These are phyloP conservation scores for Taxillus chinensis DNA, from an alignment of 164 flowering plant genomes.

Conservation along the genomic window DNA sequence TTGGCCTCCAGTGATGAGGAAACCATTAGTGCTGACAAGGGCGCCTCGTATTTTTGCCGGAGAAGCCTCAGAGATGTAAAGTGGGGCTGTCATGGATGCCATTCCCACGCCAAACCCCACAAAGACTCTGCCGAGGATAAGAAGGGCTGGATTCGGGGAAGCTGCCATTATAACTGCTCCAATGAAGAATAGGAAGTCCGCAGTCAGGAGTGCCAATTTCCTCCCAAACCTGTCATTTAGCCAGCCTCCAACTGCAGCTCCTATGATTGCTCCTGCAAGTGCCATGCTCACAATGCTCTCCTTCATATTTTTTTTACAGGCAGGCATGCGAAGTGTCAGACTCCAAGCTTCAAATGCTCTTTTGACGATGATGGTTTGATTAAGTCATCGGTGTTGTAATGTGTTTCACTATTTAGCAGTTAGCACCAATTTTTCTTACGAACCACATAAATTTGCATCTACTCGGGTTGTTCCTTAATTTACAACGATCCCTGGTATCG, in stretches of 20 bases:
- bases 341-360: too few species aligned
- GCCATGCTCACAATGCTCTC: constrained; percentile 69
- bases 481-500: too few species aligned
- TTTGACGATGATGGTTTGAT: too few species aligned
- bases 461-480: too few species aligned
- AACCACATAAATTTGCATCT: too few species aligned
- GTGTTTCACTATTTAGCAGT: too few species aligned
- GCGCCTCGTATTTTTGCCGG: constrained; percentile 56
- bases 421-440: too few species aligned
- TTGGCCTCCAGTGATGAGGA: constrained; percentile 77
- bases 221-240: constrained; percentile 40
- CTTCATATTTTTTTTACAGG: constrained; percentile 10
- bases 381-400: too few species aligned
- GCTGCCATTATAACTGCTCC: constrained; percentile 59
- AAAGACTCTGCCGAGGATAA: constrained; percentile 45
- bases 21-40: constrained; percentile 55
- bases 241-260: constrained; percentile 67
- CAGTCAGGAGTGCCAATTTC: constrained; percentile 27
- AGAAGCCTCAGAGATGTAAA: constrained; percentile 63
- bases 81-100: constrained; percentile 64
- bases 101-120: constrained; percentile 67
- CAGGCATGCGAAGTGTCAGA: too few species aligned
- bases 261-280: constrained; percentile 58
- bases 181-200: constrained; percentile 49
- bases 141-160: constrained; percentile 32